Conservation (phyloP, 805 yeast species). For the Cyberlindnera maritima region DNA sequence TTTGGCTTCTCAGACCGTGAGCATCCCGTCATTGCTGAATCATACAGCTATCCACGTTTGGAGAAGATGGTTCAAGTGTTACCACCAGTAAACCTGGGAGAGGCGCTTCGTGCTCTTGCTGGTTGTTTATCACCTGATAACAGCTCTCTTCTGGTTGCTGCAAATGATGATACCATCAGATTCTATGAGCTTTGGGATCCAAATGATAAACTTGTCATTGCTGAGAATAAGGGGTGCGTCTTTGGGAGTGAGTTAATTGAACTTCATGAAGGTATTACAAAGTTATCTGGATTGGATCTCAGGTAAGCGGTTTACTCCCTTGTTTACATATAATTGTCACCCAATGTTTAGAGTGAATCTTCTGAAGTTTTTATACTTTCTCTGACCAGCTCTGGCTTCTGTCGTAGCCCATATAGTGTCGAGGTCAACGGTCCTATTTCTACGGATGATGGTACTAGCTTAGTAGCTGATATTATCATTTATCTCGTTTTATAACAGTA, state of each 20-base stretch:
- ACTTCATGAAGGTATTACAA: slow-evolving; percentile 51
- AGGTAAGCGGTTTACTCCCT: slow-evolving; percentile 19
- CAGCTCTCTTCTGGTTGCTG: slow-evolving; percentile 63
- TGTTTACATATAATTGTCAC: not conserved
- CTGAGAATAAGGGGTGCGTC: slow-evolving; percentile 36
- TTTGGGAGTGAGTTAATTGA: slow-evolving; percentile 60
- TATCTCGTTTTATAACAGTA: too few species aligned
- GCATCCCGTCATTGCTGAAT: slow-evolving; percentile 50
- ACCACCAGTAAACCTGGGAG: slow-evolving; percentile 34
- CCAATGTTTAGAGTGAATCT: too few species aligned
- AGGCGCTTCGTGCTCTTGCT: slow-evolving; percentile 57
- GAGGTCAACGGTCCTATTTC: too few species aligned
- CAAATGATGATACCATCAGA: slow-evolving; percentile 75
- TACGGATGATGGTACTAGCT: too few species aligned
- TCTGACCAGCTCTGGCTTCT: too few species aligned
- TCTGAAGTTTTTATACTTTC: too few species aligned
- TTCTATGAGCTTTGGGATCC: slow-evolving; percentile 72
- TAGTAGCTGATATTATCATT: too few species aligned
- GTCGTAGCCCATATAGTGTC: too few species aligned
- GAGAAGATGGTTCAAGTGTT: slow-evolving; percentile 40
- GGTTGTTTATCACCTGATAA: slow-evolving; percentile 67
- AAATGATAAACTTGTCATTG: not conserved
- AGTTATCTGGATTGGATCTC: slow-evolving; percentile 24
- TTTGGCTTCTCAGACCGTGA: slow-evolving; percentile 72
- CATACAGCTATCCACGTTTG: slow-evolving; percentile 69